Conservation (phyloP, 106 monocot species). For the Dendrobium officinale region DNA sequence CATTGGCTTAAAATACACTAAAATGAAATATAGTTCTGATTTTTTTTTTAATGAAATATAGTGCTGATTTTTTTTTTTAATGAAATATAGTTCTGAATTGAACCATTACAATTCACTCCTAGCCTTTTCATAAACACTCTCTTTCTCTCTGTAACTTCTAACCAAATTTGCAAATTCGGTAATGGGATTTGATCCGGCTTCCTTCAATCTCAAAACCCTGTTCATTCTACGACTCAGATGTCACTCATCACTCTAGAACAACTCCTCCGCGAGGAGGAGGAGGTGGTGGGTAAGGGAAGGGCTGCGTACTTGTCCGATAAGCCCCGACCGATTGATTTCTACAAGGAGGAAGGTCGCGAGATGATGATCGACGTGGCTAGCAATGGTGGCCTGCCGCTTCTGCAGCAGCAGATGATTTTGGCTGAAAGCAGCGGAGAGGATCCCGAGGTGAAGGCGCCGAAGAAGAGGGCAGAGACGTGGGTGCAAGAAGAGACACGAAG, state of each 20-base stretch:
- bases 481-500: constrained; percentile 81
- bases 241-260: constrained; percentile 25
- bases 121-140: too few species aligned
- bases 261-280: constrained; percentile 13
- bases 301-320: constrained; percentile 67
- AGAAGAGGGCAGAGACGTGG: constrained; percentile 89
- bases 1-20: too few species aligned
- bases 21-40: too few species aligned
- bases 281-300: not conserved
- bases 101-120: too few species aligned
- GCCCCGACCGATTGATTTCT: constrained; percentile 43
- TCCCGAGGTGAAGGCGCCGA: constrained; percentile 38
- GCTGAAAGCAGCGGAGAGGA: constrained; percentile 54
- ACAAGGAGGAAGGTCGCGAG: constrained; percentile 47
- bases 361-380: constrained; percentile 50
- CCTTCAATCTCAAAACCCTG: constrained; percentile 9
- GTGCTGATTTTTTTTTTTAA: too few species aligned
- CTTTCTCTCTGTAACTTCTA: not conserved
- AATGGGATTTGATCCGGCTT: constrained; percentile 8
- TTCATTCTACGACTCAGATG: too few species aligned
- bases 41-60: too few species aligned
- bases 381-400: constrained; percentile 21
- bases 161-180: not conserved
- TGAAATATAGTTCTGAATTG: too few species aligned
- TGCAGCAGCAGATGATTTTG: constrained; percentile 43